Evolutionary conservation across 1,139 yeast species (phyloP), one percentile per base, ranked within the genome.

Genomic region (Suhomyces taliae): DNA sequence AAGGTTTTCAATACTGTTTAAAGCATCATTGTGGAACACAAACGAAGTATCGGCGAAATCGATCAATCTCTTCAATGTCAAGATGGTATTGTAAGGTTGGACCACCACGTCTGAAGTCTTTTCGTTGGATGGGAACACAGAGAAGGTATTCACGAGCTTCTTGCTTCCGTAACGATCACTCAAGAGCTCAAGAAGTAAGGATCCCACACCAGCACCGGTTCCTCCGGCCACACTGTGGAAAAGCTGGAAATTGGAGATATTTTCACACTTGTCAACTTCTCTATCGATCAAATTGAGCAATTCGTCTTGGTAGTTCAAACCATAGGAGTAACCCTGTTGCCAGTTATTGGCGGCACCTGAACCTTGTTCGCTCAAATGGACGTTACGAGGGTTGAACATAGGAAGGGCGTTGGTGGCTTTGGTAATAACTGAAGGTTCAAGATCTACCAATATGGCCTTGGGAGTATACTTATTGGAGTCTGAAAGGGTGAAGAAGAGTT

Each of bases 181-280:
- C 50, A 95, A 67, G 27, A 83, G 72, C 63, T 93, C 98, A 41
- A 93, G 68, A 40, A 93, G 59, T 51, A 80, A 80, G 0, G 97
- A 89, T 0, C 99, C 99, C 39, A 90, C 82, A 7, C 99, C 99
- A 0, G 97, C 87, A 0, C 99, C 99, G 0, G 99, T 93, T 34
- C 99, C 99, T 27, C 99, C 99, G 0, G 97, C 98, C n/a, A 95
- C 96, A 12, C 97, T 89, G 65, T 93, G 99, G 48, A 91, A 68
- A 53, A 93, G 70, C 71, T 90, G 96, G 64, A 95, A 93, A 7
- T 95, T 95, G 52, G 90, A 93, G 46, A 91, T 71, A 49, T 88
- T 86, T 53, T 93, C 99, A 58, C 97, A 87, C 36, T 89, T 87
- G 61, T 93, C 99, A 38, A 91, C 79, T 59, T 93, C 98, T 50